Evolutionary conservation across 805 yeast genomes (phyloP), one percentile per base, ranked within the genome.

Genomic region (Yamadazyma laniorum): DNA sequence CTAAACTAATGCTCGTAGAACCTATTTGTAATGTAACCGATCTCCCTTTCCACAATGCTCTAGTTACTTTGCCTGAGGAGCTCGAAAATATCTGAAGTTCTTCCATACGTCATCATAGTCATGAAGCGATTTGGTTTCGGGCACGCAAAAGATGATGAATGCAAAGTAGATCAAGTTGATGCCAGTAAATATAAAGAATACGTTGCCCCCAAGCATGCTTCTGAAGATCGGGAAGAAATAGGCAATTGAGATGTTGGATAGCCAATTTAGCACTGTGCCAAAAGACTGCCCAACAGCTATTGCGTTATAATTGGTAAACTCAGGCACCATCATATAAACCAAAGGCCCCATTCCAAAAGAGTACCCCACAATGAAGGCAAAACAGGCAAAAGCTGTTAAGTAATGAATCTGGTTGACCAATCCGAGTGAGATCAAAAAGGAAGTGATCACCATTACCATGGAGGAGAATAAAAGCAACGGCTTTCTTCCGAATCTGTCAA

Each of bases 401-500:
- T 58, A 42, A 16, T 47, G 36, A 9, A 34, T 17, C 18, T 52
- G 52, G 1, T 41, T 35, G 15, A 42, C 14, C 9, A 64, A 40
- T 1, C 65, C 68, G 12, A 47, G 26, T 1, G 60, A 58, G 18
- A 63, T 61, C 1, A 48, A n/a, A 3, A 56, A 37, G 1, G 67
- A 42, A 13, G 57, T 49, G 0, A 56, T 1, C 1, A 54, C 52
- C 55, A 62, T 59, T 1, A 46, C 26, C 1, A 46, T 34, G 3
- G 51, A 40, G 2, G 68, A 61, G 1, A 42, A 22, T 29, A 63
- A 48, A 17, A 65, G 42, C n/a, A 65, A 51, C 17, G 59, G 59
- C 49, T 77, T 83, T 34, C 96, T 71, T 3, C 97, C 97, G 35
- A 74, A 53, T 32, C 62, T 65, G 54, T 87, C 96, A 14, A 91